A percentile compares a stretch with the other conserved stretches of the same genome.
Evolutionary conservation across 495 filamentous ascomycete genomes (phyloP).

Genomic region (Tuber umbilicatum): DNA sequence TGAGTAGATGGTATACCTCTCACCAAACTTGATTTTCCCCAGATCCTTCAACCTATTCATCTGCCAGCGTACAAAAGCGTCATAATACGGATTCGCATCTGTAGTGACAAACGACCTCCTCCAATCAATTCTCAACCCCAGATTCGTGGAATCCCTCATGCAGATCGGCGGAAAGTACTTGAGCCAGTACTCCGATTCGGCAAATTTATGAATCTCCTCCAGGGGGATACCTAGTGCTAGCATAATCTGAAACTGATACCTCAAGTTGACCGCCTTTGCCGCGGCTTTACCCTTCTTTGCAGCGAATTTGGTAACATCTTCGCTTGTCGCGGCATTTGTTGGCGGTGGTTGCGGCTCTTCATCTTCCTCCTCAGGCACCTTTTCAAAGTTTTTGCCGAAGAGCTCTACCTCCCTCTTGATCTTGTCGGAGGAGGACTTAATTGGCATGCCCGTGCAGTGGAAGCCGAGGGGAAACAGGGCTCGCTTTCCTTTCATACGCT

Average conservation of each 20-base stretch:
- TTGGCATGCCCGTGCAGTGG: slow-evolving; percentile 96
- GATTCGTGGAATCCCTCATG: slow-evolving; percentile 69
- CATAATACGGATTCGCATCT: slow-evolving; percentile 94
- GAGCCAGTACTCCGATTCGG: slow-evolving; percentile 81
- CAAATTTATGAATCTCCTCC: slow-evolving; percentile 84
- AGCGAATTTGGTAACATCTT: slow-evolving; percentile 82
- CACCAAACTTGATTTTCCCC: slow-evolving; percentile 89
- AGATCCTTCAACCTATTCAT: slow-evolving; percentile 88
- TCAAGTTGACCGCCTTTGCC: slow-evolving; percentile 82
- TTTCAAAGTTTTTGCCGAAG: slow-evolving; percentile 83
- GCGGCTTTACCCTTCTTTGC: slow-evolving; percentile 92
- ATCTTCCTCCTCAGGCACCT: slow-evolving; percentile 56
- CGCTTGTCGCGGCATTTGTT: slow-evolving; percentile 45
- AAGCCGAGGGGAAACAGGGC: slow-evolving; percentile 84
- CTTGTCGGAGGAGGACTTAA: slow-evolving; percentile 96
- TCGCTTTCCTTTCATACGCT: slow-evolving; percentile 82
- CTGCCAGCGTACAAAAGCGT: slow-evolving; percentile 94
- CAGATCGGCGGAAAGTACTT: slow-evolving; percentile 79
- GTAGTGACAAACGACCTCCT: slow-evolving; percentile 85
- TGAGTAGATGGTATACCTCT: slow-evolving; percentile 88
- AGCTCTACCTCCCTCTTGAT: slow-evolving; percentile 67
- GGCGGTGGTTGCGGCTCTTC: slow-evolving; percentile 34
- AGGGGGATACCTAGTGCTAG: slow-evolving; percentile 72
- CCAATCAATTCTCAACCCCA: slow-evolving; percentile 89
- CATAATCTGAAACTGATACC: slow-evolving; percentile 85